phyloP scores from a whole-genome alignment of 2,329 filamentous ascomycete species.

The Aureobasidium mangrovei region DNA sequence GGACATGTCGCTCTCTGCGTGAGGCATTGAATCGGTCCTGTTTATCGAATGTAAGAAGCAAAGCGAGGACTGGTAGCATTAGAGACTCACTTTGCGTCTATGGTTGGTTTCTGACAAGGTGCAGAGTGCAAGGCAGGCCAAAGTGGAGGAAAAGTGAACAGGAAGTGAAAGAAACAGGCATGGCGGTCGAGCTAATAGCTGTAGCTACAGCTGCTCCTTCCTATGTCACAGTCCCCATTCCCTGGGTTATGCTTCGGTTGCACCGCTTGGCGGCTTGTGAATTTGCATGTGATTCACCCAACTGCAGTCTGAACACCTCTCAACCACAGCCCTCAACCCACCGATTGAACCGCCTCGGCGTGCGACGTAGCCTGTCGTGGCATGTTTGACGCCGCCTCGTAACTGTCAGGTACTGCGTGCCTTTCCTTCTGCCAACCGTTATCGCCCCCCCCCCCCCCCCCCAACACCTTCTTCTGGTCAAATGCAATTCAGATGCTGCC shows the following conservation, averaged over 20 bases:
- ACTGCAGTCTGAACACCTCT: background rate
- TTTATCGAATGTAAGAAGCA: background rate
- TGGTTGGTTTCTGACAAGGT: background rate
- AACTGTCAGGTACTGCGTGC: slow-evolving; percentile 8
- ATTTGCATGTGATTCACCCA: background rate
- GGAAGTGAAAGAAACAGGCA: slow-evolving; percentile 10
- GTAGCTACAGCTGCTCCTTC: slow-evolving; percentile 7
- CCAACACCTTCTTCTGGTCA: background rate
- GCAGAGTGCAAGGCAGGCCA: background rate
- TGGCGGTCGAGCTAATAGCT: slow-evolving; percentile 10
- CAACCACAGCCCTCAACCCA: slow-evolving; percentile 1
- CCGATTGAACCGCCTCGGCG: background rate
- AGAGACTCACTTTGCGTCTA: slow-evolving; percentile 4
- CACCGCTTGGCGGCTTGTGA: background rate
- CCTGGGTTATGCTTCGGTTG: background rate
- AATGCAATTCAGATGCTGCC: background rate
- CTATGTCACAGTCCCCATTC: slow-evolving; percentile 9
- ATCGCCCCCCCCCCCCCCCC: too few species aligned
- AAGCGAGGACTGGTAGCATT: background rate
- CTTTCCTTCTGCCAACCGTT: background rate
- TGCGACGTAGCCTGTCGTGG: slow-evolving; percentile 4
- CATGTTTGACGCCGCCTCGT: slow-evolving; percentile 9
- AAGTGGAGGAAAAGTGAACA: slow-evolving; percentile 1
- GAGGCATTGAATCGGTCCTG: slow-evolving; percentile 34
- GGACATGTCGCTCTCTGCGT: slow-evolving; percentile 37